These are phyloP conservation scores for Castanea mollissima DNA, from an alignment of 306 rosid species.

Conservation along the genomic window DNA sequence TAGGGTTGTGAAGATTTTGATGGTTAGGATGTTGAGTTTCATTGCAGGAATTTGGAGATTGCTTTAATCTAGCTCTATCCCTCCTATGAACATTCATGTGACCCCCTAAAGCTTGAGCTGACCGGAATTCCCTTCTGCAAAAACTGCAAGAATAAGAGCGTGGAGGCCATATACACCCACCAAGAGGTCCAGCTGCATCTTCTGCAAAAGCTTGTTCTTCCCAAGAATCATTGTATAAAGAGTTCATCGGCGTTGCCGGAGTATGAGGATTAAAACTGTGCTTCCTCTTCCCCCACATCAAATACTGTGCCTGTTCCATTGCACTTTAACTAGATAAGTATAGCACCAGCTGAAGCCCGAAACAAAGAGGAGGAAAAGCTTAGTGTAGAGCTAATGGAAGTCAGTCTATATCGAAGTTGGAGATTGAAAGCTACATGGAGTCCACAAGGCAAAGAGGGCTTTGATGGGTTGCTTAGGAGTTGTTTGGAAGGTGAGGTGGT, in stretches of 20 bases:
- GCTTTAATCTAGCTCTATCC: slow-evolving; percentile 81
- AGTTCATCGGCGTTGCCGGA: slow-evolving; percentile 10
- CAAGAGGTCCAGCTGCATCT: slow-evolving; percentile 70
- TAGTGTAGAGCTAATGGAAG: background rate
- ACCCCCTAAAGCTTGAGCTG: slow-evolving; percentile 95
- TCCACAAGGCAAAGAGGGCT: slow-evolving; percentile 9
- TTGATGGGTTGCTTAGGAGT: slow-evolving; percentile 30
- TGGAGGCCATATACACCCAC: slow-evolving; percentile 95
- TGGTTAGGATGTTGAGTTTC: slow-evolving; percentile 22
- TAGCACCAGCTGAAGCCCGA: background rate
- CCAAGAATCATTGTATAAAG: slow-evolving; percentile 61
- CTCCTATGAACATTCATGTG: slow-evolving; percentile 97
- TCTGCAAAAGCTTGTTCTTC: slow-evolving; percentile 94
- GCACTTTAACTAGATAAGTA: background rate
- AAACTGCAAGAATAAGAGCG: slow-evolving; percentile 91
- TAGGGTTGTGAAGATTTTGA: slow-evolving; percentile 14
- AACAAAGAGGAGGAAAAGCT: background rate
- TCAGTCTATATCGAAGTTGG: slow-evolving; percentile 8
- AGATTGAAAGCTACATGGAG: slow-evolving; percentile 25
- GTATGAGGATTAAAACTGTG: slow-evolving; percentile 29
- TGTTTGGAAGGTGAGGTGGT: slow-evolving; percentile 56
- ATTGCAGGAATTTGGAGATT: slow-evolving; percentile 44
- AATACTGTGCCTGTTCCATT: slow-evolving; percentile 68
- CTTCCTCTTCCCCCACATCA: slow-evolving; percentile 69
- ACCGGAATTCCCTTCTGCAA: slow-evolving; percentile 85